These are phyloP conservation scores for Austropuccinia psidii DNA, from an alignment of 1,284 basidiomycete species.

Conservation along the genomic window DNA sequence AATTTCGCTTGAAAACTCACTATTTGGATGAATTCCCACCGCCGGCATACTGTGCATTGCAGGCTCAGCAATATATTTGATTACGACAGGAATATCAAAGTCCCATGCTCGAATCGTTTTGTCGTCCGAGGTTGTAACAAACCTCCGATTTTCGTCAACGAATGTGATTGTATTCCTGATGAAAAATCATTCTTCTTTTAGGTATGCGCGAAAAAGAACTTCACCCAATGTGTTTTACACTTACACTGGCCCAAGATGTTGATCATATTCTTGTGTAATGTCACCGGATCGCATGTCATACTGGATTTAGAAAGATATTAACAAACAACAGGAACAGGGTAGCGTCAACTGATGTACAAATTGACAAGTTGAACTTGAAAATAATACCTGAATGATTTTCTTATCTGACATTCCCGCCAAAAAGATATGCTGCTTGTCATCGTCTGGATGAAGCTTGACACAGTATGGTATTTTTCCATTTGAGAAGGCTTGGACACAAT, in stretches of 20 bases:
- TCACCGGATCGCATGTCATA: constrained; percentile 89
- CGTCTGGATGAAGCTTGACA: constrained; percentile 87
- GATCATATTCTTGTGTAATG: constrained; percentile 96
- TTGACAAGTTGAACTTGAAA: neutral
- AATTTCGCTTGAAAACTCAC: constrained; percentile 54
- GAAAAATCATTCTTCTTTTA: too few species aligned
- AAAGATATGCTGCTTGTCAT: constrained; percentile 93
- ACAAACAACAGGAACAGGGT: too few species aligned
- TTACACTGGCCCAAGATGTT: constrained; percentile 84
- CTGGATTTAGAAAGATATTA: constrained; percentile 50
- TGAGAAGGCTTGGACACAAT: constrained; percentile 88
- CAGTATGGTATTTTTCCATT: constrained; percentile 96
- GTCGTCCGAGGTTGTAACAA: constrained; percentile 97
- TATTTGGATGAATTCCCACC: constrained; percentile 84
- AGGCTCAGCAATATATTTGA: constrained; percentile 99
- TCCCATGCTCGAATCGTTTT: constrained; percentile 97
- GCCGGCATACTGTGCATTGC: constrained; percentile 99
- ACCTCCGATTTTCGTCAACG: constrained; percentile 87
- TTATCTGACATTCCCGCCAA: constrained; percentile 98
- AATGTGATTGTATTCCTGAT: constrained; percentile 84
- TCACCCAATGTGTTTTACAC: neutral
- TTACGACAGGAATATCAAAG: constrained; percentile 94
- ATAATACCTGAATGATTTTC: constrained; percentile 64
- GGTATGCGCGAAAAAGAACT: too few species aligned
- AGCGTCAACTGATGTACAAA: too few species aligned